These are phyloP conservation scores for Candida sanyaensis DNA, from an alignment of 1,139 yeast species.

Conservation along the genomic window DNA sequence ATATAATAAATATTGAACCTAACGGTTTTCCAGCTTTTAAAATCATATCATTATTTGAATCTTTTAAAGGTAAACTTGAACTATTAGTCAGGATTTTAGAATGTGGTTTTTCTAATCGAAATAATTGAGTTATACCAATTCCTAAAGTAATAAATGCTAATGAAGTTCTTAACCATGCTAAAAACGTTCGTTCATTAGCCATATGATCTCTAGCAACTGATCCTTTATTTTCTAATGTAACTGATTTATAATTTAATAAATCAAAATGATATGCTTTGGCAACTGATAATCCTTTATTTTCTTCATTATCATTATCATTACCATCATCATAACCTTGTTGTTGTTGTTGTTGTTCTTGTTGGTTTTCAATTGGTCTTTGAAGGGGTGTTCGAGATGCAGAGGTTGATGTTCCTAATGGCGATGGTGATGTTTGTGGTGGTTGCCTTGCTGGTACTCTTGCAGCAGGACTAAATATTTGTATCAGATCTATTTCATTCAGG, in stretches of 20 bases:
- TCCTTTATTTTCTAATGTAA: constrained; percentile 46
- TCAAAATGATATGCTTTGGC: constrained; percentile 4
- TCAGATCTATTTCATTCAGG: neutral
- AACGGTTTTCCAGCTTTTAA: constrained; percentile 35
- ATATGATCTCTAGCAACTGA: constrained; percentile 55
- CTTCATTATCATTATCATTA: constrained; percentile 6
- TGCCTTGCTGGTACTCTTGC: neutral
- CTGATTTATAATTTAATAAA: constrained; percentile 20
- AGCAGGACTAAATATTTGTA: neutral
- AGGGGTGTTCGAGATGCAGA: too few relatives aligned
- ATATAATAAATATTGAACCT: constrained; percentile 34
- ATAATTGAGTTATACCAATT: constrained; percentile 44
- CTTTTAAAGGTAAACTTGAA: constrained; percentile 12
- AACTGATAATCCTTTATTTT: neutral
- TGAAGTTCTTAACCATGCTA: constrained; percentile 75
- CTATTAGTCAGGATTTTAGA: constrained; percentile 18
- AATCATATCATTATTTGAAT: constrained; percentile 14
- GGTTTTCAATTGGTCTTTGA: neutral
- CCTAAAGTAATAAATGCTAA: constrained; percentile 45
- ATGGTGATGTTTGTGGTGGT: constrained; percentile 1
- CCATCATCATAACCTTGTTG: too few relatives aligned
- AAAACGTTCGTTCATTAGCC: constrained; percentile 77
- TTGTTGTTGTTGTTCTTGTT: constrained; percentile 4
- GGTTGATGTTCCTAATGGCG: neutral
- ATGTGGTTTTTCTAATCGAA: constrained; percentile 30